phyloP scores from a whole-genome alignment of 306 rosid species.

The Quercus ilex region DNA sequence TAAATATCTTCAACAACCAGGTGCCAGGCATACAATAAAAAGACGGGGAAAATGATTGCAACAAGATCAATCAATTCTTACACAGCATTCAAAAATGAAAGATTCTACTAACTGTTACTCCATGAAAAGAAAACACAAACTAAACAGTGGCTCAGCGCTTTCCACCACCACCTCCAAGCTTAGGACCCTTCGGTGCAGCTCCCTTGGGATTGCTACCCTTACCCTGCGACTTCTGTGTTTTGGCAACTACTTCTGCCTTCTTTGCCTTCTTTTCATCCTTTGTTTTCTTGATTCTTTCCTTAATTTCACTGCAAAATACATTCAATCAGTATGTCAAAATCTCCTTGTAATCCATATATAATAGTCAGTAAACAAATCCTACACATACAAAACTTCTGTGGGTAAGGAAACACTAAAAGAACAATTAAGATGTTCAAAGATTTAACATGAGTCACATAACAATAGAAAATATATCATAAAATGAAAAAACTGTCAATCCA shows the following conservation, averaged over 20 bases:
- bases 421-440: background rate
- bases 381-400: background rate
- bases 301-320: constrained; percentile 56
- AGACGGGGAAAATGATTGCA: background rate
- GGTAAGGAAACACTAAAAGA: background rate
- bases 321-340: background rate
- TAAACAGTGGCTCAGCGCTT: constrained; percentile 50
- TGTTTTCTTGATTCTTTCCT: constrained; percentile 82
- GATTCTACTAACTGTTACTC: constrained; percentile 23
- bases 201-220: constrained; percentile 61
- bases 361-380: background rate
- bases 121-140: constrained; percentile 5
- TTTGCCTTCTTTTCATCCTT: constrained; percentile 91
- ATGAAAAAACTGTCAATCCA: background rate
- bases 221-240: constrained; percentile 54
- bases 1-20: constrained; percentile 1
- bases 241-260: constrained; percentile 69
- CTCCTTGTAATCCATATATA: background rate
- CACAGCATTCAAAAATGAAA: constrained; percentile 16
- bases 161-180: constrained; percentile 88
- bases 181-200: constrained; percentile 70
- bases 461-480: background rate
- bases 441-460: no score
- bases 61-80: constrained; percentile 19
- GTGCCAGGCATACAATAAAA: constrained; percentile 17